These are phyloP conservation scores for Grosmannia huntii DNA, from an alignment of 2,329 filamentous ascomycete species.

Conservation along the genomic window DNA sequence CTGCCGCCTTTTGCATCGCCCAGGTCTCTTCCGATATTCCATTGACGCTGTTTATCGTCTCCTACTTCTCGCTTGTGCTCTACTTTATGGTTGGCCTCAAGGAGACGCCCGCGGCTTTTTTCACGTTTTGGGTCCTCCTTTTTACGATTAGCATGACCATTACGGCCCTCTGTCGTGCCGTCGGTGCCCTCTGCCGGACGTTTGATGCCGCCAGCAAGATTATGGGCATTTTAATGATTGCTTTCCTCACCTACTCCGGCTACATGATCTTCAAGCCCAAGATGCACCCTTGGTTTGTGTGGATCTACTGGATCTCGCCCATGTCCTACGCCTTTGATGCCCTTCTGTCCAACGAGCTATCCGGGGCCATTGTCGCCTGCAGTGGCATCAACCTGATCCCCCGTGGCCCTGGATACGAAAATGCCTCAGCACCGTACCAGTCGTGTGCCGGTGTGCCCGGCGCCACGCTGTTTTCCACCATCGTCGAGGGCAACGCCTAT, in stretches of 20 bases:
- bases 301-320: constrained; percentile 54
- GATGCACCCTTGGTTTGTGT: constrained; percentile 50
- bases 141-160: constrained; percentile 41
- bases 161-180: constrained; percentile 47
- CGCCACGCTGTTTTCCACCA: constrained; percentile 30
- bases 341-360: constrained; percentile 40
- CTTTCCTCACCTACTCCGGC: constrained; percentile 55
- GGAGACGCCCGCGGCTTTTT: constrained; percentile 52
- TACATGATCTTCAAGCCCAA: constrained; percentile 57
- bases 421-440: constrained; percentile 23
- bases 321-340: constrained; percentile 53
- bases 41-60: constrained; percentile 47
- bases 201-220: constrained; percentile 52
- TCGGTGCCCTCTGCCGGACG: constrained; percentile 46
- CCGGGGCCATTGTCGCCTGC: constrained; percentile 38
- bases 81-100: constrained; percentile 69
- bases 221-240: constrained; percentile 42
- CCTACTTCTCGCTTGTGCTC: constrained; percentile 56
- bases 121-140: constrained; percentile 47
- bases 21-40: constrained; percentile 47
- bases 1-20: constrained; percentile 43
- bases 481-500: constrained; percentile 37
- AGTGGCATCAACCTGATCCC: constrained; percentile 37
- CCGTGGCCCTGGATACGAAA: constrained; percentile 31
- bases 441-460: constrained; percentile 47